Conservation (phyloP, 202 grass and related monocot species). For the Musa balbisiana region DNA sequence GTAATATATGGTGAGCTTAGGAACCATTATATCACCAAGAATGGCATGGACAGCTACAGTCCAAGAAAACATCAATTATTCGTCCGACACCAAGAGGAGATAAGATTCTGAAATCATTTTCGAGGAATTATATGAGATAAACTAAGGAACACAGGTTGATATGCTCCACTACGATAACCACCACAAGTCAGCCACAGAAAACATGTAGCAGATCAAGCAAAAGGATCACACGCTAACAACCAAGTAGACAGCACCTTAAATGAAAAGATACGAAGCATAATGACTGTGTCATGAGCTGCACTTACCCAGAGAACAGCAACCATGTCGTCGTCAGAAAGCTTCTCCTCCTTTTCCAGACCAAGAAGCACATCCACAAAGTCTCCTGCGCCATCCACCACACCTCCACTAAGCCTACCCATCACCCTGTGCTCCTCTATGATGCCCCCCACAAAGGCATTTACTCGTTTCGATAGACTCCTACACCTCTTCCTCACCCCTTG, state of each 20-base stretch:
- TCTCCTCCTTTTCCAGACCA: slow-evolving; percentile 40
- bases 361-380: slow-evolving; percentile 59
- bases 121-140: neutral
- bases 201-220: too few species aligned
- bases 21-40: neutral
- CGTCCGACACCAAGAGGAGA: neutral
- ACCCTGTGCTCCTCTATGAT: slow-evolving; percentile 42
- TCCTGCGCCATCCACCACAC: neutral
- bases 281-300: too few species aligned
- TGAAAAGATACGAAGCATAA: neutral
- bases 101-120: neutral
- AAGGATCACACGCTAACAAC: too few species aligned
- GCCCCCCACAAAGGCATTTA: slow-evolving; percentile 37
- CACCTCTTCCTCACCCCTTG: slow-evolving; percentile 52
- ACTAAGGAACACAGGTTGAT: too few species aligned
- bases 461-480: slow-evolving; percentile 27
- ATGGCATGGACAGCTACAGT: neutral
- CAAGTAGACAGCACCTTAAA: too few species aligned
- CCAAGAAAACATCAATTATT: neutral
- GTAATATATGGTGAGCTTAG: neutral
- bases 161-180: too few species aligned
- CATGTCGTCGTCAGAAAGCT: slow-evolving; percentile 50
- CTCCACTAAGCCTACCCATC: slow-evolving; percentile 9
- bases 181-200: too few species aligned
- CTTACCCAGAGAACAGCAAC: slow-evolving; percentile 61